These are phyloP conservation scores for Microascus cirrosus DNA, from an alignment of 2,329 filamentous ascomycete species.

Conservation along the genomic window DNA sequence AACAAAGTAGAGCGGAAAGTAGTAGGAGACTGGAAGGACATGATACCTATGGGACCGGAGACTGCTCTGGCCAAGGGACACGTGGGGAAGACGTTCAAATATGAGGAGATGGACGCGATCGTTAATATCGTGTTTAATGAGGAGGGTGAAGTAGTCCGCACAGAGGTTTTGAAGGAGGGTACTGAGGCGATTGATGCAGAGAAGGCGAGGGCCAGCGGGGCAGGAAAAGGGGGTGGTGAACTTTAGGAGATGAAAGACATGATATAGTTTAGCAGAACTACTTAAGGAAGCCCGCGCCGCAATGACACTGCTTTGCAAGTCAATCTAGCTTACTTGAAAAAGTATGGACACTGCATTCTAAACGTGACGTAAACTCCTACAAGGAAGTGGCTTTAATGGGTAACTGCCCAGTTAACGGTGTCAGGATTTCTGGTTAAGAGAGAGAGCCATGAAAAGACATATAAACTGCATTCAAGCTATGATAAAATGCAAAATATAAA, in stretches of 20 bases:
- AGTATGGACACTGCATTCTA: too few species aligned
- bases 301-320: too few species aligned
- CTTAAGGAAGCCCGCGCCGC: too few species aligned
- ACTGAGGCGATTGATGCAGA: too few species aligned
- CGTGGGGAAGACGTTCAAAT: background rate
- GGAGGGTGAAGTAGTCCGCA: background rate
- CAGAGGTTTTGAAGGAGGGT: background rate
- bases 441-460: too few species aligned
- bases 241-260: background rate
- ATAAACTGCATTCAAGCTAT: too few species aligned
- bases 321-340: too few species aligned
- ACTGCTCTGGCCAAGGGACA: background rate
- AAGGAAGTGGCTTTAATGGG: too few species aligned
- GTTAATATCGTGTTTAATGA: background rate
- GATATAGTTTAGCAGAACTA: too few species aligned
- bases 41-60: constrained; percentile 33
- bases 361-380: too few species aligned
- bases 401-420: too few species aligned
- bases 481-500: background rate
- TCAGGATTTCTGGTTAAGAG: too few species aligned
- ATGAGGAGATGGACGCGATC: background rate
- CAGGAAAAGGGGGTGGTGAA: background rate
- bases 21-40: constrained; percentile 49
- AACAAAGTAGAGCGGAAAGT: constrained; percentile 34
- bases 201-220: background rate